These are phyloP conservation scores for Hydnomerulius pinastri DNA, from an alignment of 768 basidiomycete species.

Conservation along the genomic window DNA sequence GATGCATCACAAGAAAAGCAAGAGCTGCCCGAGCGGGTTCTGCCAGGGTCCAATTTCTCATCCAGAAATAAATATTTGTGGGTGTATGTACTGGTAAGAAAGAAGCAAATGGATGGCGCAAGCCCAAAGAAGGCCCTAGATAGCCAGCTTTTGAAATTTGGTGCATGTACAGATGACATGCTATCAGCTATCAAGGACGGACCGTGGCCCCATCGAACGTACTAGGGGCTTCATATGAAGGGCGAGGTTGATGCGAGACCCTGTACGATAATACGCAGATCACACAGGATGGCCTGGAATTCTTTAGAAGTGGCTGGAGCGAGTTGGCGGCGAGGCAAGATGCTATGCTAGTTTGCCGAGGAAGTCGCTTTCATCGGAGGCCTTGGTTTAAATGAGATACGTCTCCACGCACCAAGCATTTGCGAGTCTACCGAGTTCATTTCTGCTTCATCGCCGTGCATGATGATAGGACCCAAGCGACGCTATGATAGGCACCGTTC, in stretches of 20 bases:
- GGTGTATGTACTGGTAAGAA: background rate
- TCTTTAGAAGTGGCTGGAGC: background rate
- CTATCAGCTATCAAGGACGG: background rate
- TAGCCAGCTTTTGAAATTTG: background rate
- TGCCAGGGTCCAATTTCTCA: constrained; percentile 16
- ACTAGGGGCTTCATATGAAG: background rate
- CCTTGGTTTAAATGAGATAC: background rate
- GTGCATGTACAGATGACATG: background rate
- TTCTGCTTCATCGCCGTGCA: background rate
- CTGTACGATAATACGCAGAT: background rate
- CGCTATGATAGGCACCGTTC: background rate
- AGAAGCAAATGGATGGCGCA: background rate
- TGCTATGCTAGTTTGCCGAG: constrained; percentile 7
- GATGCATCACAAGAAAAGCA: constrained; percentile 13
- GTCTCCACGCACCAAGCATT: background rate
- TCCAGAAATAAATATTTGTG: constrained; percentile 8
- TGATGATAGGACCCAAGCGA: background rate
- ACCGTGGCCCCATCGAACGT: constrained; percentile 1
- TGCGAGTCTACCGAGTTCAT: background rate
- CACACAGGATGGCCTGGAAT: background rate
- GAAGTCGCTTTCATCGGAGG: constrained; percentile 1
- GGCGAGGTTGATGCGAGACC: background rate
- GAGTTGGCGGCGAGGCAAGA: background rate
- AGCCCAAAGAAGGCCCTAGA: background rate
- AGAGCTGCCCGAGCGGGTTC: background rate